Conservation (phyloP, 129 eudicot species). For the Centella asiatica region DNA sequence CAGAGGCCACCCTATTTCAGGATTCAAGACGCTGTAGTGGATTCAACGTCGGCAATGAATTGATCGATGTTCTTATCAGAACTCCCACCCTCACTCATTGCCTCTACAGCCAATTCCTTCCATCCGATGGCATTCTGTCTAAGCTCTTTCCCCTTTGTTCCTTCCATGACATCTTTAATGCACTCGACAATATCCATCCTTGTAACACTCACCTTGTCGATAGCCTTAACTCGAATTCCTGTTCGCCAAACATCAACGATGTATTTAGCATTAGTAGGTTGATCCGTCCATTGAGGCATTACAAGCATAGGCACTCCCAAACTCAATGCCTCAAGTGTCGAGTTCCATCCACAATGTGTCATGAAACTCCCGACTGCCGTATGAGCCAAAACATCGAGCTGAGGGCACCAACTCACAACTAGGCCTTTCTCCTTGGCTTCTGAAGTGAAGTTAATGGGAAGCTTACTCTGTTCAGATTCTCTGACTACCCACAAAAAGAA, state of each 20-base stretch:
- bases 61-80: conserved; percentile 21
- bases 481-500: conserved; percentile 33
- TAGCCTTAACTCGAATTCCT: neutral
- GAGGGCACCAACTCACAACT: conserved; percentile 8
- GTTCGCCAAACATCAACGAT: conserved; percentile 6
- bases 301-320: conserved; percentile 12
- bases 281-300: conserved; percentile 10
- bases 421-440: conserved; percentile 27
- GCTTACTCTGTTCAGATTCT: conserved; percentile 31
- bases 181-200: neutral
- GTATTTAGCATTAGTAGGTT: conserved; percentile 3
- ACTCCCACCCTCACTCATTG: conserved; percentile 26
- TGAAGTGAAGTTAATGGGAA: conserved; percentile 28
- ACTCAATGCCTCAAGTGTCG: conserved; percentile 8
- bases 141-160: conserved; percentile 8
- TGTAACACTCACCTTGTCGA: conserved; percentile 5
- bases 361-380: conserved; percentile 13
- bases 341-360: conserved; percentile 13
- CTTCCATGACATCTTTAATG: conserved; percentile 9
- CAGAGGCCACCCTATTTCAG: too few relatives aligned
- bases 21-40: neutral
- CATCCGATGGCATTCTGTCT: conserved; percentile 5
- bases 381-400: conserved; percentile 9
- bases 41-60: neutral
- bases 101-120: conserved; percentile 4